Base-by-base conservation (phyloP, 75 land plant species). In the Isoetes taiwanensis region DNA sequence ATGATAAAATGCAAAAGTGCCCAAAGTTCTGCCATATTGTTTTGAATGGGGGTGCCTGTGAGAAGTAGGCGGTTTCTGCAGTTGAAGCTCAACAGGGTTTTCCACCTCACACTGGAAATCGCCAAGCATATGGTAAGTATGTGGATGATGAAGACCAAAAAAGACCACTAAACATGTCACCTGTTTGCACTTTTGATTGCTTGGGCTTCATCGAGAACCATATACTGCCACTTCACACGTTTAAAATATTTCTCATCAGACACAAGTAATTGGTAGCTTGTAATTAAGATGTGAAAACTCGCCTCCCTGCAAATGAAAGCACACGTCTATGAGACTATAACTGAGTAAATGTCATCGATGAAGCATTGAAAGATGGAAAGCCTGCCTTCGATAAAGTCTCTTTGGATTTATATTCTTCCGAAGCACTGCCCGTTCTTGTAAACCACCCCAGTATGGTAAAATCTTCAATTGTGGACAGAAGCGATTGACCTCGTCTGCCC, bases 11-110 rank as follows among this genome's bases (percentile, higher is more conserved):
- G 98, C 33, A 93, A 72, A 55, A 93, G 83, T 5, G 98, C 89
- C 98, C 98, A 88, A 33, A 93, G 61, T 59, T 93, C 98, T 34
- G 96, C 95, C 98, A 93, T 93, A 72, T 85, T 93, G 70, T 93
- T 93, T 62, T 93, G 98, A 52, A 93, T 76, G 21, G 98, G 98
- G 0, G 98, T 93, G 17, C 98, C 98, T 41, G 98, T 93, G 30
- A 93, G 73, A 24, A 93, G 76, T 68, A 93, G 72, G 3, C 98
- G 89, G 53, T 93, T 93, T 43, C 98, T 74, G 69, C 98, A 93
- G 57, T 87, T 88, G 55, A 93, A 93, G 68, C 86, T 75, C 32
- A 87, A 80, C 41, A 93, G 63, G 12, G 88, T 87, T 70, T 84
- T 93, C 98, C 98, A 93, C 35, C 98, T 70, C 61, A 79, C 69